Base-by-base conservation (phyloP, 306 rosid genomes). In the Castanospermum australe region DNA sequence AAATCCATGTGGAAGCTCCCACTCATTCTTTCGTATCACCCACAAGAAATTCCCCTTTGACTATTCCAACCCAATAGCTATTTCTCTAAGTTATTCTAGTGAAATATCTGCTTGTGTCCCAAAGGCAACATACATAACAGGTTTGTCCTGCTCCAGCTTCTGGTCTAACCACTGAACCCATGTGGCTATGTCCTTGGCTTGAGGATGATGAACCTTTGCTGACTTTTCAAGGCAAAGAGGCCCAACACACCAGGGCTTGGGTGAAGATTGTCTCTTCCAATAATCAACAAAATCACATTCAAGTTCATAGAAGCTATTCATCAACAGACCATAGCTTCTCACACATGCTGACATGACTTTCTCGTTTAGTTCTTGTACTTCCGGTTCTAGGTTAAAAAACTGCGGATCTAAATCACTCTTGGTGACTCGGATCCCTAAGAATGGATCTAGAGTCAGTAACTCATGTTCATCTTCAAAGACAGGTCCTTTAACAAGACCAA, bases 201-300 rank as follows among this genome's bases (percentile, higher is more conserved):
- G n/a, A n/a, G n/a, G n/a, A n/a, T n/a, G n/a, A n/a, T n/a, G n/a
- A n/a, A n/a, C n/a, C n/a, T n/a, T n/a, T n/a, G n/a, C n/a, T n/a
- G n/a, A n/a, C n/a, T n/a, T n/a, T n/a, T n/a, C 78, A 14, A 71
- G 14, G 65, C 86, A 88, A 30, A 88, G 80, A 0, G 92, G 92
- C 10, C 89, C 91, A 2, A 82, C 67, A 24, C 47, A 33, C 81
- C 78, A 82, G 0, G 63, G 41, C 67, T 51, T 78, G 8, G 76
- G 76, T 18, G 1, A 51, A 2, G 4, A 36, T 75, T 50, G 2
- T 2, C 2, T 33, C 0, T 15, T 71, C 39, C n/a, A 38, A 44
- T 36, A 73, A 60, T 87, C 91, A 9, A 17, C 28, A 39, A 82
- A 87, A 15, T n/a, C 18, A 1, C 73, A 28, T 44, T 85, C 89